Percentiles rank a stretch among this genome's conserved stretches.
phyloP scores from a whole-genome alignment of 116 monocot genomes.

The Iris pallida region DNA sequence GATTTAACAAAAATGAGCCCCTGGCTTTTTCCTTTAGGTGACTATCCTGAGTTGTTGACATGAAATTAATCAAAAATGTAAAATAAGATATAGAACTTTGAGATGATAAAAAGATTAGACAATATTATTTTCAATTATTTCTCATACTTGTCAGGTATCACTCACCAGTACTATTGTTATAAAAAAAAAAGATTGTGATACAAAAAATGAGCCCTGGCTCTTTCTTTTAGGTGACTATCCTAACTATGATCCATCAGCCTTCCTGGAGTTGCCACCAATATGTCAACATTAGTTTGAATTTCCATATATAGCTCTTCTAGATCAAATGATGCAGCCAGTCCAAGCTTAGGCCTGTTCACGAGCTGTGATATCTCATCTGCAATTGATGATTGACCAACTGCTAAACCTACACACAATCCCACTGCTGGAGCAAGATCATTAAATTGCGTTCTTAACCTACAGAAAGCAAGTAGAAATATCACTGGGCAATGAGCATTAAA shows the following conservation, averaged over 20 bases:
- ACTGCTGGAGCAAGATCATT: constrained; percentile 75
- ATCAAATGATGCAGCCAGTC: constrained; percentile 52
- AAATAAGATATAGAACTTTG: no score
- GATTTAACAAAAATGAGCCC: no score
- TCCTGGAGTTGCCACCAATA: constrained; percentile 94
- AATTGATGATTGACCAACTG: constrained; percentile 94
- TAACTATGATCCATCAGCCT: constrained; percentile 88
- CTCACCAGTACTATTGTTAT: no score
- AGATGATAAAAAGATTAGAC: no score
- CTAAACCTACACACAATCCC: constrained; percentile 75
- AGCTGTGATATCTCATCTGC: constrained; percentile 72
- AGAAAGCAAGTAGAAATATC: constrained; percentile 3
- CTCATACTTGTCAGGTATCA: no score
- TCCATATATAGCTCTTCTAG: constrained; percentile 41
- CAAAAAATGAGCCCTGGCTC: no score
- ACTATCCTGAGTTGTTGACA: no score
- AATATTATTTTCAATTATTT: no score
- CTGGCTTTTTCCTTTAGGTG: no score
- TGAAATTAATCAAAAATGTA: no score
- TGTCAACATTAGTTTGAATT: constrained; percentile 64
- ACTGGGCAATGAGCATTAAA: background rate
- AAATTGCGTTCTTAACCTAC: constrained; percentile 90
- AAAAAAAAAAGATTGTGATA: no score
- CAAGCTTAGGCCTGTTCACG: constrained; percentile 55
- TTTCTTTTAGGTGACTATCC: no score